Evolutionary conservation across 805 yeast genomes (phyloP), one percentile per base, ranked within the genome.

Genomic region (Yamadazyma tumulicola): DNA sequence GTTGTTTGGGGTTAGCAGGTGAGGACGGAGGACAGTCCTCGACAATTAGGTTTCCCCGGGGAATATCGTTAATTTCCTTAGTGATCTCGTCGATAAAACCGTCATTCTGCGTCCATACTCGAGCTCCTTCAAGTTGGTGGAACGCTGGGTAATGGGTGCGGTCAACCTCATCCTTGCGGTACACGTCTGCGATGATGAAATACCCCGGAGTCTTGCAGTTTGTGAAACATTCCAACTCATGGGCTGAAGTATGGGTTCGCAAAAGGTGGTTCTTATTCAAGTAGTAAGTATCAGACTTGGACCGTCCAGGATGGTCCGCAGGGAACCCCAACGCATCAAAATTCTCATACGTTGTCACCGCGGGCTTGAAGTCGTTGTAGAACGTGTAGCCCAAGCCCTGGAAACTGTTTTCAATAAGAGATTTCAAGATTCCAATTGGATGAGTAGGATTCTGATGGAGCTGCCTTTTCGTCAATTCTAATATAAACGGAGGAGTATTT

Each of bases 61-160:
- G 88, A 31, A 93, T 72, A 2, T 69, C 57, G 3, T 65, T 77
- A 16, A 86, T 74, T 49, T 87, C 96, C 1, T 51, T 42, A 34
- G 49, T 37, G 27, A 67, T 48, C 9, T 45, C 43, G 23, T 55
- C 46, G 35, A 69, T 61, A 10, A 85, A 64, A 42, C 72, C 62
- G 0, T 57, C 64, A 9, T 59, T 55, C 35, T 81, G 65, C 6
- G 75, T 64, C 97, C 97, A 93, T 2, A 81, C 58, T 39, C 93
- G 67, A 2, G 96, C 97, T 30, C 97, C 98, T 61, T 93, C 98
- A 87, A 93, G 78, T 59, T 93, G 98, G 52, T 93, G 97, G 62
- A 93, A 93, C 0, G 85, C 97, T 1, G 98, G 97, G 55, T 93
- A 93, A 57, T 93, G 98, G 0, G 97, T 88, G 45, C 85, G 72